Base-by-base conservation (phyloP, 2,329 filamentous ascomycete genomes). In the Pezicula neosporulosa region DNA sequence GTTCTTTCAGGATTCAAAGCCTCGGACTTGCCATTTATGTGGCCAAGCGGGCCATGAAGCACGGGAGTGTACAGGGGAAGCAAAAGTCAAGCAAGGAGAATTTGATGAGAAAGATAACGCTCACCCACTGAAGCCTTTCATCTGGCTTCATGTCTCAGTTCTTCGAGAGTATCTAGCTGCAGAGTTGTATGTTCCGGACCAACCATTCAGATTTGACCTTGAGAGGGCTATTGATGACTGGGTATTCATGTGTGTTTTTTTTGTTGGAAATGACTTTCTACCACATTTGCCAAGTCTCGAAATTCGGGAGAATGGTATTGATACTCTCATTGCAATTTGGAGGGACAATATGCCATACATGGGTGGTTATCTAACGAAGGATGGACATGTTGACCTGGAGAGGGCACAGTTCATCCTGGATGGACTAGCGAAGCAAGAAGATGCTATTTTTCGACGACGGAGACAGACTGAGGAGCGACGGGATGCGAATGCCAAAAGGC, bases 201-300 rank as follows among this genome's bases (percentile, higher is more conserved):
- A 96, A 59, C 86, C 86, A 2, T 97, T 97, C 71, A 82, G 83
- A 49, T 97, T 96, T 70, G 91, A 99, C 67, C 77, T 99, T 42
- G 94, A 99, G 71, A 85, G 94, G 58, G 92, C 92, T 24, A 82
- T 97, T 53, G 94, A 97, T 70, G 93, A 97, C 67, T 97, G 93
- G 94, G 90, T 97, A 13, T 97, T 97, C 69, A 94, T 97, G 85
- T 97, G 93, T 73, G n/a, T n/a, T n/a, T 97, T 95, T 74, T 97
- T 97, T 68, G 93, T 97, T 51, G 93, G 93, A 60, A 99, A 99
- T 70, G 95, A 99, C 75, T 99, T 99, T 73, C 74, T 99, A 60
- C 94, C 94, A 47, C 94, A 99, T 77, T 77, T 99, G 52, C 94
- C 94, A n/a, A 96, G 93, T 63, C 79, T 99, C 52, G 94, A 97